Evolutionary conservation across 2,329 filamentous ascomycete species (phyloP).

Genomic region (Gnomoniopsis smithogilvyi): DNA sequence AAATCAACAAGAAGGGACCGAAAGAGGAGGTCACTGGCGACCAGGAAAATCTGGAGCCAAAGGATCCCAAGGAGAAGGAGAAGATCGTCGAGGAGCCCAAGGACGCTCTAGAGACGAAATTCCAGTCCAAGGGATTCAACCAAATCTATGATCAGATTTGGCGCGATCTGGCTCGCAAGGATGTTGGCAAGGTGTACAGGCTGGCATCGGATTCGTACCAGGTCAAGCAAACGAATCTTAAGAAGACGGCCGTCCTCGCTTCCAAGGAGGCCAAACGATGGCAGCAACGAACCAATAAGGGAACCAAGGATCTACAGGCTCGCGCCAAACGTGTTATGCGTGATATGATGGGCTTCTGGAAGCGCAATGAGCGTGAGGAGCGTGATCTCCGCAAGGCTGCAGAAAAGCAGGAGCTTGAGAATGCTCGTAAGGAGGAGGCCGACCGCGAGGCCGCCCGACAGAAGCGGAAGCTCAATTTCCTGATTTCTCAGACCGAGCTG

Average conservation of each 20-base stretch:
- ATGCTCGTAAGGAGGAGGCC: constrained; percentile 93
- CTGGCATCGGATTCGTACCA: constrained; percentile 81
- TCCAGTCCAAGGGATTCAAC: constrained; percentile 89
- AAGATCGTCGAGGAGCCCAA: constrained; percentile 45
- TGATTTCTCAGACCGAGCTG: constrained; percentile 97
- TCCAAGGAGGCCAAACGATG: constrained; percentile 96
- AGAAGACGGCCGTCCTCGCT: constrained; percentile 94
- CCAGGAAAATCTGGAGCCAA: constrained; percentile 33
- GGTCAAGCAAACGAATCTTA: constrained; percentile 90
- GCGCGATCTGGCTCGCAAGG: constrained; percentile 90
- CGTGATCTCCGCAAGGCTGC: constrained; percentile 90
- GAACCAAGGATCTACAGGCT: constrained; percentile 94
- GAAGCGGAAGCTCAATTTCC: constrained; percentile 98
- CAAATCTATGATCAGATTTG: constrained; percentile 98
- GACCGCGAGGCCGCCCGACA: constrained; percentile 96
- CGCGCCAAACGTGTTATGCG: constrained; percentile 97
- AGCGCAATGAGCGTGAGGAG: constrained; percentile 96
- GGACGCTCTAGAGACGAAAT: constrained; percentile 58
- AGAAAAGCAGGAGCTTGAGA: constrained; percentile 93
- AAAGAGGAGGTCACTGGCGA: constrained; percentile 31
- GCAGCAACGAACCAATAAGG: constrained; percentile 98
- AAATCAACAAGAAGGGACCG: constrained; percentile 51
- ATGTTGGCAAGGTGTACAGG: constrained; percentile 88
- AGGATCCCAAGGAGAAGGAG: constrained; percentile 44
- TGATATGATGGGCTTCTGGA: constrained; percentile 99